phyloP scores from a whole-genome alignment of 306 rosid genomes.

The Vigna nakashimae region DNA sequence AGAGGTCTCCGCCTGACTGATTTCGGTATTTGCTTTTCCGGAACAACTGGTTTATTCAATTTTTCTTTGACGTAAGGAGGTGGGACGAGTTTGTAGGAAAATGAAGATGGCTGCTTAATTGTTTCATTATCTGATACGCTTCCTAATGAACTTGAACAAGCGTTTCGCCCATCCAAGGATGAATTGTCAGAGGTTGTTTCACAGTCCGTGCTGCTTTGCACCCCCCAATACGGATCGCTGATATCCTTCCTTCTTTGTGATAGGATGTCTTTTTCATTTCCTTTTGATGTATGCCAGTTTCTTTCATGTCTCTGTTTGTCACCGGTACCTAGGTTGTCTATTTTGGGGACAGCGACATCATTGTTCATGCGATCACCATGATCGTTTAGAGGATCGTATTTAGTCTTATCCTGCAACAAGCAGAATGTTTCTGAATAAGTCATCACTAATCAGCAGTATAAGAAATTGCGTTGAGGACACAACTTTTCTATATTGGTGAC shows the following conservation, averaged over 20 bases:
- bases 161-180: constrained; percentile 51
- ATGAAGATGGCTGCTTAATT: constrained; percentile 51
- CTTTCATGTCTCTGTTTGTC: constrained; percentile 16
- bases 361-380: constrained; percentile 29
- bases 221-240: constrained; percentile 39
- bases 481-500: background rate
- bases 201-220: constrained; percentile 61
- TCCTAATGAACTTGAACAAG: constrained; percentile 58
- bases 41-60: constrained; percentile 29
- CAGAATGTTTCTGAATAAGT: constrained; percentile 32
- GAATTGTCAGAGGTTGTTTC: constrained; percentile 56
- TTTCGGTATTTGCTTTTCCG: constrained; percentile 59
- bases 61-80: constrained; percentile 68
- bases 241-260: constrained; percentile 38
- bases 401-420: constrained; percentile 50
- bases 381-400: constrained; percentile 25
- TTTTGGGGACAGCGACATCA: constrained; percentile 17
- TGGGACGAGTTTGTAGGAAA: constrained; percentile 41
- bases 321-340: background rate
- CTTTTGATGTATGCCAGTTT: constrained; percentile 2
- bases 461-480: background rate
- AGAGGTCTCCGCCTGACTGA: constrained; percentile 66
- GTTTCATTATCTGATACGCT: constrained; percentile 59
- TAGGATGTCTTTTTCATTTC: constrained; percentile 14
- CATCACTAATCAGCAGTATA: background rate